Percentiles rank a stretch among this genome's conserved stretches.
Evolutionary conservation across 202 grass and related monocot species (phyloP).

Genomic region (Setaria viridis): DNA sequence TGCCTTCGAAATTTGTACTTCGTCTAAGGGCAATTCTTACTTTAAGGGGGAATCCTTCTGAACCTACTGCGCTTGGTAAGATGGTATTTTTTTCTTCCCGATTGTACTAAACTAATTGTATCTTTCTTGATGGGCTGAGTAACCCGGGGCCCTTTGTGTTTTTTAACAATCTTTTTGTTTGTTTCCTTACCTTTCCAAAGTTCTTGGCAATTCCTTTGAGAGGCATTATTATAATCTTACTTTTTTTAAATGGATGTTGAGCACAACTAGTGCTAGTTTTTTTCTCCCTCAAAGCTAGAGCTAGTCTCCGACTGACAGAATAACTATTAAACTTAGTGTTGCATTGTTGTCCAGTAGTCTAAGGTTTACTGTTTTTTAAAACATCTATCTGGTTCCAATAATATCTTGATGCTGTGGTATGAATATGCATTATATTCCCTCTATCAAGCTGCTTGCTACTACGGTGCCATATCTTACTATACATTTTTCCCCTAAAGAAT

Average conservation of each 20-base stretch:
- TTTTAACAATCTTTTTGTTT: slow-evolving; percentile 22
- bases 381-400: neutral
- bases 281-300: neutral
- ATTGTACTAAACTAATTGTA: neutral
- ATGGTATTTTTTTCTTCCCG: neutral
- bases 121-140: neutral
- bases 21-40: neutral
- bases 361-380: neutral
- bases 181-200: neutral
- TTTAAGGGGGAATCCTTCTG: neutral
- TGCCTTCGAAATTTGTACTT: neutral
- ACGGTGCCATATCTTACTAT: no score
- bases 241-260: neutral
- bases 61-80: neutral
- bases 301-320: neutral
- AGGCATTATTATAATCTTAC: neutral
- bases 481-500: no score
- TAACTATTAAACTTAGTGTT: neutral
- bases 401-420: neutral
- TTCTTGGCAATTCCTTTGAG: neutral
- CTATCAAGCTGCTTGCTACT: no score
- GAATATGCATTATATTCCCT: neutral
- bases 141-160: neutral
- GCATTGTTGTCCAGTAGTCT: slow-evolving; percentile 14
- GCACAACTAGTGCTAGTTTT: neutral